phyloP scores from a whole-genome alignment of 495 filamentous ascomycete species.

The Trichoderma erinaceum region DNA sequence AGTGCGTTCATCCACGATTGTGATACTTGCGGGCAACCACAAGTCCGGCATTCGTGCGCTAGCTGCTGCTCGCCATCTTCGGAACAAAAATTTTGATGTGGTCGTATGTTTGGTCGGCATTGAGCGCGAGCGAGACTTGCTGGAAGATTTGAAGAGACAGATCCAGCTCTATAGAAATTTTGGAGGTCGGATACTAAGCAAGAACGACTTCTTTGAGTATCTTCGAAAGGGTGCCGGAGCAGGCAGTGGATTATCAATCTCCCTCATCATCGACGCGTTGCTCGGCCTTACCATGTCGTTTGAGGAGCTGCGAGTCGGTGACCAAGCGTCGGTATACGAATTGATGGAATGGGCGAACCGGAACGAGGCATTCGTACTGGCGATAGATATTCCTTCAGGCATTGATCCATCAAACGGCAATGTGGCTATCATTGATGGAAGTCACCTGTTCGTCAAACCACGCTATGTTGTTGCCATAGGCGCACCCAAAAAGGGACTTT shows the following conservation, averaged over 20 bases:
- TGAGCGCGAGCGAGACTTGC: constrained; percentile 55
- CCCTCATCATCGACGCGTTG: constrained; percentile 82
- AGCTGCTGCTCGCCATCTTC: constrained; percentile 78
- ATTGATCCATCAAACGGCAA: constrained; percentile 72
- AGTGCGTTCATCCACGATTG: constrained; percentile 52
- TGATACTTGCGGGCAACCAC: constrained; percentile 84
- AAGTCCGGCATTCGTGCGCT: constrained; percentile 77
- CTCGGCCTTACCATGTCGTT: constrained; percentile 78
- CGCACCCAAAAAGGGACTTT: constrained; percentile 74
- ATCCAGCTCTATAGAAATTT: constrained; percentile 70
- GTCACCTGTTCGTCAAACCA: constrained; percentile 64
- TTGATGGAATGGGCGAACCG: constrained; percentile 84
- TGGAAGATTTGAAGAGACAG: constrained; percentile 69
- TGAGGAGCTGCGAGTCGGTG: constrained; percentile 72
- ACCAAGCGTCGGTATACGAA: constrained; percentile 75
- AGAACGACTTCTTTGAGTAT: constrained; percentile 48
- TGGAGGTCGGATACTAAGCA: constrained; percentile 61
- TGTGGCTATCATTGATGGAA: constrained; percentile 53
- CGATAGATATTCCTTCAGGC: constrained; percentile 82
- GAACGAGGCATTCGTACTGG: constrained; percentile 66
- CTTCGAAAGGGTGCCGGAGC: constrained; percentile 25
- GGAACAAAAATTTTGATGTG: constrained; percentile 70
- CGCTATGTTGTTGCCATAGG: constrained; percentile 75
- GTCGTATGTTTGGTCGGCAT: constrained; percentile 77
- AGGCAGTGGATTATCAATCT: constrained; percentile 45